Evolutionary conservation across 257 asterid genomes (phyloP), one percentile per base, ranked within the genome.

Genomic region (Capsicum baccatum): DNA sequence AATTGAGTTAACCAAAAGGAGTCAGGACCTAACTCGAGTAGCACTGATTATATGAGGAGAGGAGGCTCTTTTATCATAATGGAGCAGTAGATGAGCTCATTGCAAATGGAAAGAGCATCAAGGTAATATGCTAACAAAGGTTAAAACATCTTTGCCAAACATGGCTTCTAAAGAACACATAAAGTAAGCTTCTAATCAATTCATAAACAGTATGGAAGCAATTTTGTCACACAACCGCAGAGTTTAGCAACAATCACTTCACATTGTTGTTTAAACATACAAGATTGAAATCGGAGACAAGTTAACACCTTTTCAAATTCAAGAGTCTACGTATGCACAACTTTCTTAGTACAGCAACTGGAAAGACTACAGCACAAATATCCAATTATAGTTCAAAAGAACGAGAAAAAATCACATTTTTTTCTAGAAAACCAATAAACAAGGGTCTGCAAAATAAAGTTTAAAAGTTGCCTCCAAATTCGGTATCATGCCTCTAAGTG

Each of bases 201-300:
- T 78, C 50, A 78, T 33, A 50, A 78, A 39, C 64, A 54, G 82
- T 54, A 33, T 78, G 66, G 64, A 14, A 54, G 82, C 48, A 54
- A 54, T 78, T 78, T 54, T 54, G 9, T 54, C 64, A 78, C 47
- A 78, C 64, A 78, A 33, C 66, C 15, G 1, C 17, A 1, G 58
- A n/a, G 16, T 54, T 33, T 39, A 78, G 33, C 64, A 78, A 14
- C 50, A 26, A 54, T 54, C 50, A 54, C 50, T 54, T 54, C 14
- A 54, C 33, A 78, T 54, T 78, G 82, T 78, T 26, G 26, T 73
- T 8, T 14, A 78, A 26, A 33, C 82, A 78, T 26, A 78, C 50
- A 78, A 54, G 50, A 78, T 17, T 15, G 33, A 78, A 26, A 8
- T 54, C 19, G 33, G 33, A 3, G 26, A 78, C 82, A 54, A 78